Base-by-base conservation (phyloP, 495 filamentous ascomycete species). In the Bombardia bombarda region DNA sequence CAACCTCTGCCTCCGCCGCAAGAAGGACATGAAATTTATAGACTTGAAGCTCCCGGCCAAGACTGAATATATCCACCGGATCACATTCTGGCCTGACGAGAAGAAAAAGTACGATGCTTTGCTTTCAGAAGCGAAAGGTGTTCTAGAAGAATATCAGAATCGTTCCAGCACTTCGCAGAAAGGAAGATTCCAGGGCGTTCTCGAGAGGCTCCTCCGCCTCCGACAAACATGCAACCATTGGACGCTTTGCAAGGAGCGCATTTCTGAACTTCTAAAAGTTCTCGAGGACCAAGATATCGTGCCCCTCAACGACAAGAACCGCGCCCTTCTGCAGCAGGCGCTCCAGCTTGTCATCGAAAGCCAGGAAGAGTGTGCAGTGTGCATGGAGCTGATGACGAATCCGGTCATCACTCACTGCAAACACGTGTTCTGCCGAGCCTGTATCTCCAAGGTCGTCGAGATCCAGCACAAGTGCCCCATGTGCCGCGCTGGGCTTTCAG, bases 351-450 rank as follows among this genome's bases (percentile, higher is more conserved):
- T 78, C 42, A 86, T 92, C 42, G 84, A 93, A 45, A 82, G 73
- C 47, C 83, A 83, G 44, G 90, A 96, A 46, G 80, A 87, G 31
- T 96, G 90, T 51, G 68, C 86, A 2, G 75, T 96, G 33, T 96
- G 90, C 58, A 71, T 90, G 6, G 89, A 95, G 10, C 60, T 67
- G 1, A 62, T 94, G 3, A 77, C 80, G 8, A 68, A 77, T 18
- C 90, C 90, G 0, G 77, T 90, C 35, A 95, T 96, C 46, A 96
- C 90, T 2, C 77, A 80, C 25, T 96, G 90, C 63, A 89, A 86
- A 22, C 90, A 96, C 60, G 66, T 82, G 7, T 96, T 87, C 60
- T 86, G 86, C 45, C 66, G 67, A 19, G 65, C 68, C 18, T 95
- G 90, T 56, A 89, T 95, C 46, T 71, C 81, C 43, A 76, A 77